phyloP scores from a whole-genome alignment of 2,329 filamentous ascomycete species.

The Xylariaceae sp. region DNA sequence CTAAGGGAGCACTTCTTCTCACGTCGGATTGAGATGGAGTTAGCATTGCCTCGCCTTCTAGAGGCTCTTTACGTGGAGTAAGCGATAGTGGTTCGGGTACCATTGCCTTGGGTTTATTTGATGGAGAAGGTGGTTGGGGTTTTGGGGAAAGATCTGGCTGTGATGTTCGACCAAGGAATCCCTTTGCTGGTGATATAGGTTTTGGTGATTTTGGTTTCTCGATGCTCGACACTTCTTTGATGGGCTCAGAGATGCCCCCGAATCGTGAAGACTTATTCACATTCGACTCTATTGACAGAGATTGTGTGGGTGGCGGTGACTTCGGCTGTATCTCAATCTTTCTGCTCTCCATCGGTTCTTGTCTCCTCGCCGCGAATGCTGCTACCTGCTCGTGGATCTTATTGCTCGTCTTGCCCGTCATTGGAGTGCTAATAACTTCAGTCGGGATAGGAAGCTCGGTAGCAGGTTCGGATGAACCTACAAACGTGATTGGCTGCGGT shows the following conservation, averaged over 20 bases:
- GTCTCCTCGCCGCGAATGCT: constrained; percentile 27
- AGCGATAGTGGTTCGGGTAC: constrained; percentile 26
- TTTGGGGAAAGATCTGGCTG: constrained; percentile 23
- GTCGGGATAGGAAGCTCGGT: constrained; percentile 19
- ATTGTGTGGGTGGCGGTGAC: constrained; percentile 54
- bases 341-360: constrained; percentile 21
- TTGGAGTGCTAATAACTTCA: constrained; percentile 18
- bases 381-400: constrained; percentile 31
- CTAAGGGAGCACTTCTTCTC: constrained; percentile 33
- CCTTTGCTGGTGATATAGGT: constrained; percentile 12
- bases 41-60: constrained; percentile 22
- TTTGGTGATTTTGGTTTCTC: constrained; percentile 21
- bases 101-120: constrained; percentile 27
- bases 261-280: constrained; percentile 58
- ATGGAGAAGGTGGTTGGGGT: too few relatives aligned
- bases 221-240: constrained; percentile 22
- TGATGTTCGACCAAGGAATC: constrained; percentile 17
- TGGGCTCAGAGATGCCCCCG: constrained; percentile 40
- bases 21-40: constrained; percentile 37
- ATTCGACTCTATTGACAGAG: too few relatives aligned
- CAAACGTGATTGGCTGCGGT: constrained; percentile 24
- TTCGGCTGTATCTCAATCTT: constrained; percentile 39
- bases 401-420: constrained; percentile 18
- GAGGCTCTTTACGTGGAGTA: constrained; percentile 6
- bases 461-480: constrained; percentile 22